Evolutionary conservation across 2,329 filamentous ascomycete species (phyloP).

Genomic region (Pseudogymnoascus destructans): DNA sequence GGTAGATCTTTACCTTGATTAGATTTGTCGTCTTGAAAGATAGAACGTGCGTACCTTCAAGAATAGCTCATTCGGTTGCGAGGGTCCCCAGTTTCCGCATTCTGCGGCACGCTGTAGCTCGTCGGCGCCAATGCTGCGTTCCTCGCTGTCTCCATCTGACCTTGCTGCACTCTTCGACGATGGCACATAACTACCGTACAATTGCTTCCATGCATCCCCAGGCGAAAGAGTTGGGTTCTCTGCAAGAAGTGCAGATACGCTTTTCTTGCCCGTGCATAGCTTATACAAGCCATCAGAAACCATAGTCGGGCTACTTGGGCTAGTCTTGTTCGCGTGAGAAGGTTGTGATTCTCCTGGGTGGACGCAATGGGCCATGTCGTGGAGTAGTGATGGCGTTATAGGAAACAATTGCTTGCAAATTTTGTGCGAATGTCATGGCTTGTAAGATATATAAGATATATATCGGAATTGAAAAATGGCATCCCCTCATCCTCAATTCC

Average conservation of each 20-base stretch:
- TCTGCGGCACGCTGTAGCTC: slow-evolving; percentile 40
- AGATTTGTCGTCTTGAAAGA: background rate
- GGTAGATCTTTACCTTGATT: slow-evolving; percentile 18
- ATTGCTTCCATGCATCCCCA: slow-evolving; percentile 38
- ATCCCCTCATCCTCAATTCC: background rate
- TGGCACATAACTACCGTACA: slow-evolving; percentile 33
- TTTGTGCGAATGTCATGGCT: slow-evolving; percentile 13
- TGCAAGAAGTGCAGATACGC: slow-evolving; percentile 45
- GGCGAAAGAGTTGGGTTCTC: slow-evolving; percentile 40
- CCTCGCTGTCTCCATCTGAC: slow-evolving; percentile 16
- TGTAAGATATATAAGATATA: background rate
- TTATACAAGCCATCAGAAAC: slow-evolving; percentile 36
- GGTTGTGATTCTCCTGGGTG: background rate
- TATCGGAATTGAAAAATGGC: background rate
- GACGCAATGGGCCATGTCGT: slow-evolving; percentile 16
- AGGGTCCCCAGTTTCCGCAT: slow-evolving; percentile 56
- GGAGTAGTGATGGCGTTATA: slow-evolving; percentile 23
- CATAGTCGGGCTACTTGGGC: slow-evolving; percentile 18
- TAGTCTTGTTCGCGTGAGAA: background rate
- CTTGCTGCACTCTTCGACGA: slow-evolving; percentile 12
- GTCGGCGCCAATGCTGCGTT: slow-evolving; percentile 23
- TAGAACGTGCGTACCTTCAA: slow-evolving; percentile 34
- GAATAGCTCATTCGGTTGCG: slow-evolving; percentile 54
- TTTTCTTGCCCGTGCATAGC: slow-evolving; percentile 39
- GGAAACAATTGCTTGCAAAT: slow-evolving; percentile 14